phyloP scores from a whole-genome alignment of 2,329 filamentous ascomycete genomes.

The Aspergillus cejpii region DNA sequence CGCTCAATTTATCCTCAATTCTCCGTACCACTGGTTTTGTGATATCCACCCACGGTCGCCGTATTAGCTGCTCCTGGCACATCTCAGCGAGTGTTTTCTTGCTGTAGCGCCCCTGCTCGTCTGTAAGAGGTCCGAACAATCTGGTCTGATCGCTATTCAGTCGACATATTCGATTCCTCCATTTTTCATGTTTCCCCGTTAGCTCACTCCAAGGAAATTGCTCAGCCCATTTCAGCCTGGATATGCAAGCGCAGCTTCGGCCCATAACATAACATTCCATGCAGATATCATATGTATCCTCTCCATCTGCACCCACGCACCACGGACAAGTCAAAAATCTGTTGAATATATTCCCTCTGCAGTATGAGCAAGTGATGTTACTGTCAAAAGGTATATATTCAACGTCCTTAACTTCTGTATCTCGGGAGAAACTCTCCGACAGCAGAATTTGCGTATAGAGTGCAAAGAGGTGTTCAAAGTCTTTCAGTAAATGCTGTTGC shows the following conservation, averaged over 20 bases:
- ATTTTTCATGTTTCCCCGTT: constrained; percentile 68
- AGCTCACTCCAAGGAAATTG: constrained; percentile 84
- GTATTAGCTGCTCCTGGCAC: constrained; percentile 80
- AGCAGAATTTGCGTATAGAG: constrained; percentile 74
- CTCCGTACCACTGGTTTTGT: constrained; percentile 49
- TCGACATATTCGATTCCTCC: constrained; percentile 70
- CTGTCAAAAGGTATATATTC: constrained; percentile 80
- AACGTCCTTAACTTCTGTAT: constrained; percentile 54
- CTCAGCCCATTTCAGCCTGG: constrained; percentile 80
- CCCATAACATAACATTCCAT: constrained; percentile 99
- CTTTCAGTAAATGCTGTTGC: constrained; percentile 65
- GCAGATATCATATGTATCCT: constrained; percentile 88
- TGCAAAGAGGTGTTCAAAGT: constrained; percentile 73
- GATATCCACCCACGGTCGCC: constrained; percentile 75
- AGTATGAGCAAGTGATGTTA: constrained; percentile 92
- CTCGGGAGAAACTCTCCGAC: constrained; percentile 75
- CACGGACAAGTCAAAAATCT: constrained; percentile 86
- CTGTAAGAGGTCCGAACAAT: constrained; percentile 53
- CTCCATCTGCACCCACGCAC: constrained; percentile 68
- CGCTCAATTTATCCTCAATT: constrained; percentile 35
- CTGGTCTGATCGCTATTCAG: constrained; percentile 56
- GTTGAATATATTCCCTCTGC: constrained; percentile 94
- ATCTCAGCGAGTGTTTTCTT: constrained; percentile 83
- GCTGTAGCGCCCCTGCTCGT: constrained; percentile 59
- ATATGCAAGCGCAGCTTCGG: constrained; percentile 82